Evolutionary conservation across 164 flowering plant genomes (phyloP).

Genomic region (Annona cherimola): DNA sequence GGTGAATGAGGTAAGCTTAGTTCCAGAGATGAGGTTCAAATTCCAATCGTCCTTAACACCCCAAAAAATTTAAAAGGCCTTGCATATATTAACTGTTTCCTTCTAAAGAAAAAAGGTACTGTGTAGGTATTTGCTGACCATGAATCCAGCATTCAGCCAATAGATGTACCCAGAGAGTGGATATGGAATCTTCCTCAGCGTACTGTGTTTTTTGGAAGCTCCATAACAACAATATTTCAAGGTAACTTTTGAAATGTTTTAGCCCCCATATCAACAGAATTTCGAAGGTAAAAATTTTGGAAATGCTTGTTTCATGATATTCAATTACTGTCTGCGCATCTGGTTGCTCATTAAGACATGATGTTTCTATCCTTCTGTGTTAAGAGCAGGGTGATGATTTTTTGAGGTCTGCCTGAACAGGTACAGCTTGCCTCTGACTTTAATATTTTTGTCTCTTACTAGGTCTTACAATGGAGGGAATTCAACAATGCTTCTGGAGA

Average conservation of each 20-base stretch:
- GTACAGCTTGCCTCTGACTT: background rate
- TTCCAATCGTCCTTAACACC: no score
- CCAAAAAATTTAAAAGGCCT: no score
- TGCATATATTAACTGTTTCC: no score
- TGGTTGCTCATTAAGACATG: no score
- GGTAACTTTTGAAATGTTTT: constrained; percentile 34
- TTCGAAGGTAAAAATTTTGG: no score
- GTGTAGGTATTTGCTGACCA: constrained; percentile 94
- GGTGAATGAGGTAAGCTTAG: constrained; percentile 84
- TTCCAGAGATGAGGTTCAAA: background rate
- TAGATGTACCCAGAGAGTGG: constrained; percentile 70
- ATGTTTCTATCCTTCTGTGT: no score
- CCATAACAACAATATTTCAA: constrained; percentile 80
- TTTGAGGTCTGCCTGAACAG: background rate
- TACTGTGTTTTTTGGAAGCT: constrained; percentile 88
- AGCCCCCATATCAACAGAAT: no score
- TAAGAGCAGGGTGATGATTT: no score
- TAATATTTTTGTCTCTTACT: constrained; percentile 3
- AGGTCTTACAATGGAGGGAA: constrained; percentile 32
- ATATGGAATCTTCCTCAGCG: constrained; percentile 78
- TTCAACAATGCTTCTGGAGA: constrained; percentile 54
- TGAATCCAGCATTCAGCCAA: constrained; percentile 76
- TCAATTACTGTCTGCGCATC: no score
- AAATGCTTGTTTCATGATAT: no score
- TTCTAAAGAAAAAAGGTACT: background rate